Base-by-base conservation (phyloP, 352 stramenopile species). In the Lagenidium sp. region DNA sequence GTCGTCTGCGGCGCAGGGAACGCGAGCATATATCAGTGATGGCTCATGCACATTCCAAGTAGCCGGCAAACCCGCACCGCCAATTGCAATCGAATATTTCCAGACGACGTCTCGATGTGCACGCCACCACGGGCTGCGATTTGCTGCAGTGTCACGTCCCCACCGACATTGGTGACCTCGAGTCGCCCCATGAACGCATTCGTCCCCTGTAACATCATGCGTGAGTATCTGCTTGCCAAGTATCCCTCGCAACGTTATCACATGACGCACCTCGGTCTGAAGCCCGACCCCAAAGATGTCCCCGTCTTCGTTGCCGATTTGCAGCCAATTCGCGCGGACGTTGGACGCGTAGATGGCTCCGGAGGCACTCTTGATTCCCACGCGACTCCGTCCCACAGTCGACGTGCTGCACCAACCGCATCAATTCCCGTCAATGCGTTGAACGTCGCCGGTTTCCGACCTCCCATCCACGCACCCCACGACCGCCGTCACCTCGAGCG, bases 151-250 rank as follows among this genome's bases (percentile, higher is more conserved):
- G 52, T 56, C 12, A 89, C 58, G 43, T 82, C 64, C 11, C 77
- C 77, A 1, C 71, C 66, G 30, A 85, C 44, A 6, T 63, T 78
- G 11, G 60, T 67, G 25, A 79, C 69, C 44, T 86, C 71, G 19
- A 89, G 52, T 19, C 74, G 69, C 8, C 77, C 77, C 58, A 72
- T 67, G 55, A 89, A 86, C n/a, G 69, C 66, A 16, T 58, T 70
- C 35, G 71, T 82, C 21, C 68, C 67, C 65, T 84, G 29, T 4
- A 37, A 41, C 10, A 21, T 34, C 29, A 48, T 13, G 2, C 16
- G 26, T 13, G 20, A 36, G 11, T 15, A 11, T 20, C n/a, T 36
- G 29, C 15, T 2, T 21, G 4, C 26, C 16, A 38, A 20, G 20
- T 7, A n/a, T 4, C 24, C 16, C 15, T n/a, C n/a, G n/a, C n/a